Conservation (phyloP, 2,329 filamentous ascomycete genomes). For the Balansia obtecta region DNA sequence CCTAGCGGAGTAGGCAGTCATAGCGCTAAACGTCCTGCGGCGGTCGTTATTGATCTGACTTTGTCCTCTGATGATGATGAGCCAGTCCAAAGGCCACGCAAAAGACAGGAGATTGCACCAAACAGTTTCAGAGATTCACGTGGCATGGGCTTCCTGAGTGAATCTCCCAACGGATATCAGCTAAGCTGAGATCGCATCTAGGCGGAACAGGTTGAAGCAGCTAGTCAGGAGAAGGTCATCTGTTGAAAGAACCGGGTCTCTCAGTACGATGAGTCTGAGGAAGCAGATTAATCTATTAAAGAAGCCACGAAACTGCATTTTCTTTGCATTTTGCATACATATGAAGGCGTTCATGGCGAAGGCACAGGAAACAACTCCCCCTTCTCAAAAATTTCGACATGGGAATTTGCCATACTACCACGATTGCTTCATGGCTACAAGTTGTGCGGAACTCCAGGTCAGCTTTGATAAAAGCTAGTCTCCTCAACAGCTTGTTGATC, state of each 20-base stretch:
- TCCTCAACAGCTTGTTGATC: too few relatives aligned
- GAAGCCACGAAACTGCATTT: not conserved
- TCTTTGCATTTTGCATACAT: constrained; percentile 7
- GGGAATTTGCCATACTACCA: not conserved
- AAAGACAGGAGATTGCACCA: constrained; percentile 28
- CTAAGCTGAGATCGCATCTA: not conserved
- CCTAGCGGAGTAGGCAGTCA: constrained; percentile 22
- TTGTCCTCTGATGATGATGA: constrained; percentile 42
- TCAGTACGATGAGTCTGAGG: not conserved
- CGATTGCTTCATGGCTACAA: not conserved
- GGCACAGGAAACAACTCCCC: constrained; percentile 15
- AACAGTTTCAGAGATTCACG: constrained; percentile 12
- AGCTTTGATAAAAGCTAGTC: too few relatives aligned
- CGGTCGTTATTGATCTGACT: constrained; percentile 48
- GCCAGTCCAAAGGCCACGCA: constrained; percentile 30
- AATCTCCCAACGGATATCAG: constrained; percentile 13
- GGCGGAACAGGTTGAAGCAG: not conserved
- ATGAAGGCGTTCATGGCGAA: constrained; percentile 12
- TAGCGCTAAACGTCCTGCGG: constrained; percentile 34
- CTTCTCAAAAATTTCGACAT: constrained; percentile 2
- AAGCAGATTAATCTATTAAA: not conserved
- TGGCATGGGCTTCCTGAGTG: constrained; percentile 12
- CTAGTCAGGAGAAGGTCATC: not conserved
- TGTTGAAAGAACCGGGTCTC: not conserved
- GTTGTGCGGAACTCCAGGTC: not conserved